Conservation (phyloP, 1,284 basidiomycete genomes). For the Fomitopsis betulina region DNA sequence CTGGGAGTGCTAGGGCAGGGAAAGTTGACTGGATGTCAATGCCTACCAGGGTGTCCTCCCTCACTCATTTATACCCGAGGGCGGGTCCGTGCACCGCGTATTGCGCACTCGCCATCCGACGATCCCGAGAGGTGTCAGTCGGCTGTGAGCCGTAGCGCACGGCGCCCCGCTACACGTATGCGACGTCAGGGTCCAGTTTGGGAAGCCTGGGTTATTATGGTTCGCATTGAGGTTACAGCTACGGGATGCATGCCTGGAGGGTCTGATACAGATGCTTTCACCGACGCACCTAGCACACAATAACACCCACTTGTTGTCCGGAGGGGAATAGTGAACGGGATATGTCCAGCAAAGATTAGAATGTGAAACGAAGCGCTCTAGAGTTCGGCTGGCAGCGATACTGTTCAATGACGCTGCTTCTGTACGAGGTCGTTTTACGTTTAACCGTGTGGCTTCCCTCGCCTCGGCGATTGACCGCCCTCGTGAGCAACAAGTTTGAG, state of each 20-base stretch:
- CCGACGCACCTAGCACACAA: no score
- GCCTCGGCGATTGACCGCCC: no score
- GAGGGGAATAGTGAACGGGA: no score
- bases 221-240: no score
- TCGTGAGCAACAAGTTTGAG: background rate
- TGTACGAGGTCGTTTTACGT: background rate
- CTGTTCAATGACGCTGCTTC: background rate
- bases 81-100: background rate
- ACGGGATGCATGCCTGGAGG: no score
- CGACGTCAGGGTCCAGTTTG: background rate
- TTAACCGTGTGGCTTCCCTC: background rate
- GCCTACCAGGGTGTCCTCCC: background rate
- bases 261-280: no score
- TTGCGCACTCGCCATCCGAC: background rate
- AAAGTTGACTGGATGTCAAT: slow-evolving; percentile 19
- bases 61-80: background rate
- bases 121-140: background rate
- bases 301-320: no score
- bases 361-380: background rate
- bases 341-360: background rate
- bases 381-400: background rate
- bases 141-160: background rate
- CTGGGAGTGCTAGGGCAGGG: slow-evolving; percentile 9
- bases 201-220: no score
- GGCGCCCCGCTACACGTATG: background rate